phyloP scores from a whole-genome alignment of 805 yeast genomes.

The Ogataea haglerorum region DNA sequence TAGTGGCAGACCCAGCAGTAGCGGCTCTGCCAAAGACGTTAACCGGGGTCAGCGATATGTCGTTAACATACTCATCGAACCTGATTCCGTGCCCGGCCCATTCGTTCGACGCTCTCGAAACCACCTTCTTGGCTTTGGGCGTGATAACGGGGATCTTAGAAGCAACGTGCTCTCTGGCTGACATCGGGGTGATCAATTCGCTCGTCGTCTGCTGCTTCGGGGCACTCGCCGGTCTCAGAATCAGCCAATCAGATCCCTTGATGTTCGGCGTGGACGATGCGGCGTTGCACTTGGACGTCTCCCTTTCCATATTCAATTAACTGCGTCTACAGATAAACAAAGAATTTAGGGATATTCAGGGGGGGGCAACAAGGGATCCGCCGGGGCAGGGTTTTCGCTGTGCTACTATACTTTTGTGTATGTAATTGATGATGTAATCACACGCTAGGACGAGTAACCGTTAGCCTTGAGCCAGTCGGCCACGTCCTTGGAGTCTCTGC shows the following conservation, averaged over 20 bases:
- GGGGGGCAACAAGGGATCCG: constrained; percentile 1
- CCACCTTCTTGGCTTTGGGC: constrained; percentile 20
- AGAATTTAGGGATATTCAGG: not conserved
- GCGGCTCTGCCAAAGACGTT: constrained; percentile 10
- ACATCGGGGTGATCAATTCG: constrained; percentile 13
- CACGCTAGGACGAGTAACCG: constrained; percentile 17
- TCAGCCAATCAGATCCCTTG: not conserved
- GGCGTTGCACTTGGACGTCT: not conserved
- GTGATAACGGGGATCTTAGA: constrained; percentile 15
- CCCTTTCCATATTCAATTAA: not conserved
- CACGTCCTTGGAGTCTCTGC: constrained; percentile 47
- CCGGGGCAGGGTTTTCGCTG: not conserved
- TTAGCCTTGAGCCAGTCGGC: constrained; percentile 40
- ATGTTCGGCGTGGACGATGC: constrained; percentile 1
- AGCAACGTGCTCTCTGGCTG: constrained; percentile 1
- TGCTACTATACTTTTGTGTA: not conserved
- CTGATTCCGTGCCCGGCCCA: constrained; percentile 10
- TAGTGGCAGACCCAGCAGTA: constrained; percentile 17
- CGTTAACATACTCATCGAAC: constrained; percentile 13
- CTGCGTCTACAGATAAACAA: not conserved
- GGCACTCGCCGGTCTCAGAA: constrained; percentile 1
- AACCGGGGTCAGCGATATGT: constrained; percentile 15
- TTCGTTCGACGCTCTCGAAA: constrained; percentile 11
- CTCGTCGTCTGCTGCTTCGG: not conserved
- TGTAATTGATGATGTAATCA: constrained; percentile 1